Evolutionary conservation across 1,139 yeast genomes (phyloP), one percentile per base, ranked within the genome.

Genomic region (Hyphopichia wangnamkhiaoensis): DNA sequence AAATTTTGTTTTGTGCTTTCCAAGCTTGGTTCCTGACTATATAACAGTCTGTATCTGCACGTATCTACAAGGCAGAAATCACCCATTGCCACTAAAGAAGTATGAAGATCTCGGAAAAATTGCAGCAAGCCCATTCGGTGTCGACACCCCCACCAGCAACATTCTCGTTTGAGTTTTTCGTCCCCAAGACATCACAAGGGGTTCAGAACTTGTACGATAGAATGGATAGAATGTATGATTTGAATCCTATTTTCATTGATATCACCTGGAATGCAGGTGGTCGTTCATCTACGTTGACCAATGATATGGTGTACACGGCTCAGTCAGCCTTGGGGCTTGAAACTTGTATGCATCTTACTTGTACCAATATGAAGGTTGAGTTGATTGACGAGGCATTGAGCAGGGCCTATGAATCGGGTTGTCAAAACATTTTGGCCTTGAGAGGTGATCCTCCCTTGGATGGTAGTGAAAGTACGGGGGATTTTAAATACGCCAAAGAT

Each of bases 181-280:
- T 93, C n/a, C 98, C 98, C 33, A 93, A 93, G 70, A 93, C 98
- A 1, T 76, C 94, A 18, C 97, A 93, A 63, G 98, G 98, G 60
- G 94, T 91, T 24, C 96, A 91, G 61, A 93, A 93, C 59, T 74
- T 93, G 43, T 93, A 91, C 65, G 98, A 93, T 61, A 79, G 98
- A 60, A 93, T 93, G 94, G 98, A 93, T 59, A 80, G 97, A 63
- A 93, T 93, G 98, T 89, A 88, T 63, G 91, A 87, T 50, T 73
- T 91, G 54, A 84, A 85, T 48, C 98, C 98, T 1, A 81, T 87
- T 46, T 93, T 93, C 60, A 83, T 93, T 44, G 98, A 93, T 59
- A 87, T 93, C 47, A 93, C 98, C 1, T 93, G 98, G 98, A 91
- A 91, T 56, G 98, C 98, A 2, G 98, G 98, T 32, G 98, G 98